Evolutionary conservation across 139 green algal genomes (phyloP).

Genomic region (Pseudopediastrum boryanum): DNA sequence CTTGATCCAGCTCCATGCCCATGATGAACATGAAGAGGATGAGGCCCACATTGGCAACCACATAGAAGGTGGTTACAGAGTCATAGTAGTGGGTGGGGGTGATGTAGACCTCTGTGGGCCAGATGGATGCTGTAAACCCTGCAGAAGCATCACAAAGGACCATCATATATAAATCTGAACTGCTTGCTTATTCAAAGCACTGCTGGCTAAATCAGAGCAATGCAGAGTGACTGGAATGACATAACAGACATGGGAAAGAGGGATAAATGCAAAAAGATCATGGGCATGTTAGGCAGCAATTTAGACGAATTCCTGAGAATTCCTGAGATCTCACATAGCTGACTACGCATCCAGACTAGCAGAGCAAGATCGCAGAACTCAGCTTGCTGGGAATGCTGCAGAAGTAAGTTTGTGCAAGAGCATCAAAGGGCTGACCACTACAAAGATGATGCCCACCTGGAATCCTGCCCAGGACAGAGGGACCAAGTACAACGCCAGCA

Average conservation of each 20-base stretch:
- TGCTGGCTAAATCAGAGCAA: too few species aligned
- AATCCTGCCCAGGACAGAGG: slow-evolving; percentile 25
- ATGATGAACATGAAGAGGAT: slow-evolving; percentile 61
- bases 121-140: slow-evolving; percentile 35
- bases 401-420: too few species aligned
- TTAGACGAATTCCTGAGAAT: too few species aligned
- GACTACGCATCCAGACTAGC: too few species aligned
- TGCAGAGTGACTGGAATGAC: too few species aligned
- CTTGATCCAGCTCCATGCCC: slow-evolving; percentile 52
- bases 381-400: too few species aligned
- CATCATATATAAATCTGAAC: background rate
- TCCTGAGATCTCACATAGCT: too few species aligned
- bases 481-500: slow-evolving; percentile 31
- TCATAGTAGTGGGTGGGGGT: slow-evolving; percentile 1
- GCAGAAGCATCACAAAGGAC: background rate
- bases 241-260: too few species aligned
- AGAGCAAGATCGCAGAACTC: too few species aligned
- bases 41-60: slow-evolving; percentile 51
- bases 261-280: too few species aligned
- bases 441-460: slow-evolving; percentile 10
- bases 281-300: too few species aligned
- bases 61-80: slow-evolving; percentile 25
- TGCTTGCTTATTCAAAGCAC: background rate
- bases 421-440: too few species aligned
- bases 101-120: background rate